Evolutionary conservation across 306 rosid species (phyloP), one percentile per base, ranked within the genome.

Genomic region (Urtica urens): DNA sequence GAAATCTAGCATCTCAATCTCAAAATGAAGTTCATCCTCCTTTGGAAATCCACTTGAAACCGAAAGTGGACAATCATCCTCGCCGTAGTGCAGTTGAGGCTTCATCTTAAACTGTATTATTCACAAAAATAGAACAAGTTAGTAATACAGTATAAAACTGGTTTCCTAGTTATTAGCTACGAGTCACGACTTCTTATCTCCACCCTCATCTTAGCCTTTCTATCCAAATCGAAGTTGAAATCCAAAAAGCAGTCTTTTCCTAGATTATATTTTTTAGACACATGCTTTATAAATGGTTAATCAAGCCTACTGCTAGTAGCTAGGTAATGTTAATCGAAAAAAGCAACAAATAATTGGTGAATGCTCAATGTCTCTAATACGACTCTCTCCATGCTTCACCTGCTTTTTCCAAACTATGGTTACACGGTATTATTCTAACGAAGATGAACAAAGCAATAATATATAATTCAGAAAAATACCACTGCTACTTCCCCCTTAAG

Each of bases 21-120:
- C 96, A 47, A 90, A 90, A 75, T 90, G 94, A 69, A 90, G 94
- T 65, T 85, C 94, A 37, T 77, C 87, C 12, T 82, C 96, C 80
- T 77, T 90, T 0, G 86, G 99, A 62, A 90, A 85, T 57, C 62
- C 72, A 58, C 69, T 69, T 42, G 85, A 72, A 61, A 71, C 83
- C 21, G 81, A 60, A 59, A 82, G 38, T 49, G 96, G 96, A 58
- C 99, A 90, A 57, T 79, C 96, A 54, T 79, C 96, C 73, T 90
- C 96, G 0, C 87, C 72, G 62, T 77, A 90, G 65, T 82, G 99
- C 81, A 90, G 49, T 65, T 73, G 81, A 44, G 95, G 78, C 53
- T 90, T 85, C 96, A 90, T 85, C 75, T 82, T 90, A 62, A 85
- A 75, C 99, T 90, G 77, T 51, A 51, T 67, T 17, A 53, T 38